Evolutionary conservation across 768 basidiomycete species (phyloP), one percentile per base, ranked within the genome.

Genomic region (Mycena haematopus): DNA sequence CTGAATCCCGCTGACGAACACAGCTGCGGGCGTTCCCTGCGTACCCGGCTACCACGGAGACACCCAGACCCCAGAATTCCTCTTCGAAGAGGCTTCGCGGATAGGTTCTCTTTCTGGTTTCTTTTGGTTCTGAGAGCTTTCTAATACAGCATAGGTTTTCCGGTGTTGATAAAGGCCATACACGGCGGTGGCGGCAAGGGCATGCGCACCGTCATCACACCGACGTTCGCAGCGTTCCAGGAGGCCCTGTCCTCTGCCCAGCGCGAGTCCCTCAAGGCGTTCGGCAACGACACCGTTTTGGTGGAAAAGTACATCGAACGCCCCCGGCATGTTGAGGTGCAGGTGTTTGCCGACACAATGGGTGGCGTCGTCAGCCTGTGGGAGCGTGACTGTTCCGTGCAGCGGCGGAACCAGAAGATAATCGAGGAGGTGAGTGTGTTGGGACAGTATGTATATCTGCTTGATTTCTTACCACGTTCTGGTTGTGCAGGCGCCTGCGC

Each of bases 101-200:
- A 93, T 95, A 31, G 93, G 90, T 86, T 63, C 17, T 24, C n/a
- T 21, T 21, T n/a, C n/a, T n/a, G n/a, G n/a, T 15, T 4, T 27
- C 36, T 38, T n/a, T 21, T 11, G 6, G 51, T 9, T 33, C 36
- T 10, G 4, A n/a, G 13, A n/a, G 24, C 50, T 29, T 52, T 38
- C 31, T 46, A 8, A 55, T 27, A 44, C 61, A 54, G 25, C 56
- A 24, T 45, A 90, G 90, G 91, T 13, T 96, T 92, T 71, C 95
- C 95, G 27, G 91, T 96, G 2, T 79, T 98, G 29, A 97, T 98
- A 76, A 98, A 98, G 72, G 96, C 95, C n/a, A 90, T 95, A 49
- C 91, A 96, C 67, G 95, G 96, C 25, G 96, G 95, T 19, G 95
- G 95, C 7, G 96, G 95, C 1, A 97, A 97, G 73, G 95, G 95